phyloP scores from a whole-genome alignment of 352 stramenopile genomes.

The Nothophytophthora sp. region DNA sequence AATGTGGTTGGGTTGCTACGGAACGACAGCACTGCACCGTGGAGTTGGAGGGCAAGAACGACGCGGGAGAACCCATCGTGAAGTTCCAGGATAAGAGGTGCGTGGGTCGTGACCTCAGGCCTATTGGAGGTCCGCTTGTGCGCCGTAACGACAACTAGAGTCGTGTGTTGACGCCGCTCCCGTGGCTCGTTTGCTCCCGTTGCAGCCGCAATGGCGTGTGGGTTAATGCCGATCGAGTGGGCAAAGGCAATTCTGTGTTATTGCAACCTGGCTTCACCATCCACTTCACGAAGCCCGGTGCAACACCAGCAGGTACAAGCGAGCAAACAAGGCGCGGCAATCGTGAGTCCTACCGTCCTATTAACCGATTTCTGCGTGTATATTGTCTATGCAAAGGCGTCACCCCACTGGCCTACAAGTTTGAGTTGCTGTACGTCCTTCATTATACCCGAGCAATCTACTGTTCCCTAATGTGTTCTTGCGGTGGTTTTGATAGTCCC shows the following conservation, averaged over 20 bases:
- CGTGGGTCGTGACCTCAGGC: neutral
- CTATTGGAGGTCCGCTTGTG: too few relatives aligned
- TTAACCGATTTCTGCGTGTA: neutral
- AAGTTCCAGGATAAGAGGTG: constrained; percentile 64
- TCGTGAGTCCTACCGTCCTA: neutral
- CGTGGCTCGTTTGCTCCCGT: neutral
- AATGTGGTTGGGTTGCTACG: too few relatives aligned
- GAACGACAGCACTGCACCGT: constrained; percentile 59
- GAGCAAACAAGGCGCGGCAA: neutral
- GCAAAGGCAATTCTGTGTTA: constrained; percentile 30
- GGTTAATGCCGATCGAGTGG: constrained; percentile 61
- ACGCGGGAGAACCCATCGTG: constrained; percentile 30
- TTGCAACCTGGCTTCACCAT: constrained; percentile 52
- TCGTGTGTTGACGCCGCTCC: neutral
- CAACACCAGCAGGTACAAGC: constrained; percentile 28
- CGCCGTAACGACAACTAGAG: too few relatives aligned
- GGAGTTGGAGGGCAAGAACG: constrained; percentile 29
- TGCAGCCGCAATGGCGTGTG: constrained; percentile 72
- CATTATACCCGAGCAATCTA: neutral
- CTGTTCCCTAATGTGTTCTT: neutral
- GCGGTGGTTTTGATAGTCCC: neutral
- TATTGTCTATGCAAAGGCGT: too few relatives aligned
- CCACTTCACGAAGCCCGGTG: constrained; percentile 71
- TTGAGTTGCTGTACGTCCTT: constrained; percentile 48
- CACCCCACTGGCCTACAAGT: constrained; percentile 55